Evolutionary conservation across 2,329 filamentous ascomycete species (phyloP), one percentile per base, ranked within the genome.

Genomic region (Colletotrichum sidae): DNA sequence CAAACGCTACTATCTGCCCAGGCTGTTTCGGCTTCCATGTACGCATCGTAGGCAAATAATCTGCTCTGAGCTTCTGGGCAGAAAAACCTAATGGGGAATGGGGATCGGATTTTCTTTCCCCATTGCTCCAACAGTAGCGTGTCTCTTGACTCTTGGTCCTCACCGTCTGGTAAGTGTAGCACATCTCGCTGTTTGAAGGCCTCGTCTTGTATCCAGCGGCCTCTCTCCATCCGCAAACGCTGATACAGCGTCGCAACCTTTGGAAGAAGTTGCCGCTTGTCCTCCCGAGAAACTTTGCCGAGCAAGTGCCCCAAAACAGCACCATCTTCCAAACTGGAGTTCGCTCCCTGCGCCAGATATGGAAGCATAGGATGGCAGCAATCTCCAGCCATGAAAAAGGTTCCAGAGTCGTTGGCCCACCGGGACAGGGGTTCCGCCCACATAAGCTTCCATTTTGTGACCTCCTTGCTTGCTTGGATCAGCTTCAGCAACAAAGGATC

Each of bases 341-440:
- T 55, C 8, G 78, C 80, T 4, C 82, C 81, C 63, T 82, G 79
- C 0, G 81, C 81, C 17, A 83, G 73, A 65, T 84, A 83, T 0
- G 82, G 82, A 4, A 84, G 75, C 72, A 81, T 83, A 0, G 81
- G 80, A 69, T 84, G 81, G 58, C 77, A 79, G 7, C 76, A 70
- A 57, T 83, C 81, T 4, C 81, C 81, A 4, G 83, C 71, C 17
- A 83, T 70, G n/a, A 74, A 73, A 8, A 75, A 78, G 37, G 76
- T 78, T 13, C 79, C 79, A 2, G 69, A 70, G 0, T 75, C 72
- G 67, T 81, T 76, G 0, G 77, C 73, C 81, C 80, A 84, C 6
- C 72, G 70, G 1, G 73, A 68, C 42, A 84, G 72, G 34, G 76
- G 71, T 5, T 72, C 71, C 8, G 80, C 75, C 58, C 82, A 81